Percentiles rank a stretch among this genome's conserved stretches.
Evolutionary conservation across 306 rosid species (phyloP).

Genomic region (Pachyrhizus erosus): DNA sequence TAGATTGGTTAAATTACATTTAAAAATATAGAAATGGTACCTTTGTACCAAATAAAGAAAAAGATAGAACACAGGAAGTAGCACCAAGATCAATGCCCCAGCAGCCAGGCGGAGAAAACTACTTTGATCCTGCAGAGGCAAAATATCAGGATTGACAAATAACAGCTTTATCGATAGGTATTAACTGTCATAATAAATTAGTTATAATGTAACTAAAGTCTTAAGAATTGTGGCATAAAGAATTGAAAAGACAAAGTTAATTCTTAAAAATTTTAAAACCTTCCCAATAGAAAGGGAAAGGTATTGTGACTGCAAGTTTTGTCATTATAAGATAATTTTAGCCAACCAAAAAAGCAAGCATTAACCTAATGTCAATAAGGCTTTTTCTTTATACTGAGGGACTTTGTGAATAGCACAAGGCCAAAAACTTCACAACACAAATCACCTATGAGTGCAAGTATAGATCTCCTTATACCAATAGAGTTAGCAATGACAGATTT

Average conservation of each 20-base stretch:
- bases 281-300: constrained; percentile 23
- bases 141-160: constrained; percentile 27
- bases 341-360: constrained; percentile 37
- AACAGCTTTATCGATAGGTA: constrained; percentile 16
- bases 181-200: constrained; percentile 9
- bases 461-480: not conserved
- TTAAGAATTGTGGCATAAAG: constrained; percentile 13
- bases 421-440: constrained; percentile 27
- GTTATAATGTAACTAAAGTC: constrained; percentile 21
- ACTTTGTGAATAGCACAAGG: constrained; percentile 35
- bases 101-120: constrained; percentile 76
- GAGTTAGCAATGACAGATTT: constrained; percentile 26
- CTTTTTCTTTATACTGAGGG: not conserved
- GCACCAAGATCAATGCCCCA: constrained; percentile 80
- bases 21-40: constrained; percentile 50
- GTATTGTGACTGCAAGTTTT: constrained; percentile 1
- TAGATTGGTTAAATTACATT: constrained; percentile 9
- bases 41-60: constrained; percentile 81
- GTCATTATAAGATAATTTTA: constrained; percentile 26
- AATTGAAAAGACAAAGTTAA: constrained; percentile 25
- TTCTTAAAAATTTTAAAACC: constrained; percentile 27
- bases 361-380: constrained; percentile 12
- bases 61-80: constrained; percentile 92
- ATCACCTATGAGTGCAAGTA: constrained; percentile 30
- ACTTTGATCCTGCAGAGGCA: constrained; percentile 63